Percentiles rank a stretch among this genome's conserved stretches.
Evolutionary conservation across 345 rosid species (phyloP).

Genomic region (Cochlearia excelsa): DNA sequence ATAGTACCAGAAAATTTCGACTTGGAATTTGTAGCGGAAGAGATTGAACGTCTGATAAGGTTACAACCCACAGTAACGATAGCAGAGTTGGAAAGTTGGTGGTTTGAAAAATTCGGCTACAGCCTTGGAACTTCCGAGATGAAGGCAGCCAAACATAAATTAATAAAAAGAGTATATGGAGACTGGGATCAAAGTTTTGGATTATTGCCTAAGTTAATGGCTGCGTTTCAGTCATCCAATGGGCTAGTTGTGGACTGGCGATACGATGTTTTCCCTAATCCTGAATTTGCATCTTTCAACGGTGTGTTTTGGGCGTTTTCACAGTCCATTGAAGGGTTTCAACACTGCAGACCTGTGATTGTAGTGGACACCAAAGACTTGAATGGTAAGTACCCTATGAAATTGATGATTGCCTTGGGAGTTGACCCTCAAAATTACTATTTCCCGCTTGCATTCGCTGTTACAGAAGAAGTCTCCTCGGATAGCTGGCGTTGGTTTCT

Average conservation of each 20-base stretch:
- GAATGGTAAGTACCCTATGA: neutral
- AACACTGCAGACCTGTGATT: conserved; percentile 19
- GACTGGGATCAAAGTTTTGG: conserved; percentile 9
- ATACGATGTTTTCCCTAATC: conserved; percentile 3
- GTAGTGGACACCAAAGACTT: neutral
- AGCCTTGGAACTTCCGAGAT: neutral
- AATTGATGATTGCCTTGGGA: conserved; percentile 15
- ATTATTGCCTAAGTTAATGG: conserved; percentile 16
- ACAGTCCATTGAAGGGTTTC: conserved; percentile 18
- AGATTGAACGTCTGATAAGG: conserved; percentile 12
- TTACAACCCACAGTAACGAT: conserved; percentile 3
- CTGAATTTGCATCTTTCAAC: neutral
- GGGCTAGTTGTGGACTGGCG: conserved; percentile 4
- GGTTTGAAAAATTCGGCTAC: neutral
- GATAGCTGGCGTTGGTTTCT: conserved; percentile 29
- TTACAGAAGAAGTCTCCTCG: neutral
- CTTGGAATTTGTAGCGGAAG: neutral
- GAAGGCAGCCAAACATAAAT: neutral
- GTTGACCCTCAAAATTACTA: neutral
- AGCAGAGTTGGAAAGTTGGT: neutral
- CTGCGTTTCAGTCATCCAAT: neutral
- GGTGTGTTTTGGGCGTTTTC: conserved; percentile 24
- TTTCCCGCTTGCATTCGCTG: conserved; percentile 17
- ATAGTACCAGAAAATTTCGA: neutral
- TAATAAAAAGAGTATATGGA: neutral